phyloP scores from a whole-genome alignment of 305 asterid species.

The Galium porrigens region DNA sequence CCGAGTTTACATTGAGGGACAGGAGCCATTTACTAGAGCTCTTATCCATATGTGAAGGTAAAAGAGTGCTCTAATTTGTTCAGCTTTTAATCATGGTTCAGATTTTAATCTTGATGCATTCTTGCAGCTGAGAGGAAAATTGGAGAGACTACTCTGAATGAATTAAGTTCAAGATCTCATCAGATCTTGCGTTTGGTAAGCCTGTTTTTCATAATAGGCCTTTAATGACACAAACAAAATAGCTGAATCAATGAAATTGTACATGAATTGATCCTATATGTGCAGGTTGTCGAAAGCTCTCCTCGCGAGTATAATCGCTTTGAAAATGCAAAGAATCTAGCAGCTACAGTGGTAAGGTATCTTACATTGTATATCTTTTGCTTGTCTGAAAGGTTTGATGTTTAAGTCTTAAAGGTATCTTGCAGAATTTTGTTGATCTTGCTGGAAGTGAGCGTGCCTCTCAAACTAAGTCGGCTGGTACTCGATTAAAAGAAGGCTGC shows the following conservation, averaged over 20 bases:
- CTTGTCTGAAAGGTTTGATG: not conserved
- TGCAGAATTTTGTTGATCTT: slow-evolving; percentile 82
- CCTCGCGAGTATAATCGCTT: slow-evolving; percentile 36
- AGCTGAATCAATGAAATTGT: not conserved
- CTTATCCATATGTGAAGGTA: slow-evolving; percentile 61
- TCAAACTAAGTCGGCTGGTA: slow-evolving; percentile 30
- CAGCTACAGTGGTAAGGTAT: slow-evolving; percentile 75
- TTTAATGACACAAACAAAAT: not conserved
- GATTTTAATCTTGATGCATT: slow-evolving; percentile 8
- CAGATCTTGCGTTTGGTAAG: slow-evolving; percentile 78
- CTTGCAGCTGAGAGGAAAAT: slow-evolving; percentile 68
- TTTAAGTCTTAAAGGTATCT: not conserved
- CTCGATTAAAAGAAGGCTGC: slow-evolving; percentile 65
- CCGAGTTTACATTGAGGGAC: slow-evolving; percentile 57
- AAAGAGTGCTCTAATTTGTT: slow-evolving; percentile 4
- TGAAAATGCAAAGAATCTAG: slow-evolving; percentile 43
- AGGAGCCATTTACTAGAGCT: slow-evolving; percentile 48
- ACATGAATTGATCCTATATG: not conserved
- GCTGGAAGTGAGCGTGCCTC: slow-evolving; percentile 92
- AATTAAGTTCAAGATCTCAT: slow-evolving; percentile 82
- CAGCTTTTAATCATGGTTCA: slow-evolving; percentile 7
- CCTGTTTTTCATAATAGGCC: slow-evolving; percentile 5
- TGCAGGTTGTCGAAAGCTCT: slow-evolving; percentile 72
- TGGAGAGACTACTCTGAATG: slow-evolving; percentile 78
- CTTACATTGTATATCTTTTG: not conserved